Evolutionary conservation across 2,329 filamentous ascomycete genomes (phyloP).

Genomic region (Escovopsis weberi): DNA sequence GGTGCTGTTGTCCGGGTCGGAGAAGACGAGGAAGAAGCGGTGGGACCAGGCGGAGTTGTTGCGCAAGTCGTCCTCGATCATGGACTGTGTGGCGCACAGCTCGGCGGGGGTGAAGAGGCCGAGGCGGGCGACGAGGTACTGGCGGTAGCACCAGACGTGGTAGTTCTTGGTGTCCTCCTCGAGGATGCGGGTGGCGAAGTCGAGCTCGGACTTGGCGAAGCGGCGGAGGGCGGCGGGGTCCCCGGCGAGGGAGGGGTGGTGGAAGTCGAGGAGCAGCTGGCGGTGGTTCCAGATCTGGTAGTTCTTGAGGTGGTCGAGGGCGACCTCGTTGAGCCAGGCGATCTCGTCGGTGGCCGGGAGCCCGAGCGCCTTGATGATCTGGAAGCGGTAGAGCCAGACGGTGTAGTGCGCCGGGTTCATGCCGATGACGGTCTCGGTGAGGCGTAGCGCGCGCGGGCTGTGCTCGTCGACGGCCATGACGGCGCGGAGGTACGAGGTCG

Average conservation of each 20-base stretch:
- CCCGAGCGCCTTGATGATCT: slow-evolving; percentile 54
- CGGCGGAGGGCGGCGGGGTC: slow-evolving; percentile 32
- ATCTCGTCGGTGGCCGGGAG: slow-evolving; percentile 58
- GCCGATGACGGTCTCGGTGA: slow-evolving; percentile 80
- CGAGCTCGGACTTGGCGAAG: slow-evolving; percentile 51
- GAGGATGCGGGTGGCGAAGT: slow-evolving; percentile 71
- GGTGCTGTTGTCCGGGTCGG: slow-evolving; percentile 38
- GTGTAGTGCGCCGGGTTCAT: slow-evolving; percentile 98
- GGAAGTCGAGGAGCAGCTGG: slow-evolving; percentile 47
- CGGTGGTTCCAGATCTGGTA: slow-evolving; percentile 92
- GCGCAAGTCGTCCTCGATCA: slow-evolving; percentile 68
- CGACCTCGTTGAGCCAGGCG: slow-evolving; percentile 71
- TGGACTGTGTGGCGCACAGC: slow-evolving; percentile 52
- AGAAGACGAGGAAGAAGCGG: slow-evolving; percentile 84
- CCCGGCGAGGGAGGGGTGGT: slow-evolving; percentile 39
- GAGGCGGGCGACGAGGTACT: slow-evolving; percentile 50
- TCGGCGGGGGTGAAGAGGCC: slow-evolving; percentile 59
- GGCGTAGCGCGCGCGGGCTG: slow-evolving; percentile 58
- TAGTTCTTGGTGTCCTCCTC: slow-evolving; percentile 89
- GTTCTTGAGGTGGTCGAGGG: slow-evolving; percentile 80
- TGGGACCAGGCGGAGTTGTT: slow-evolving; percentile 99
- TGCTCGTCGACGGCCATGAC: slow-evolving; percentile 83
- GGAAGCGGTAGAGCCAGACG: slow-evolving; percentile 90
- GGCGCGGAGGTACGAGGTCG: slow-evolving; percentile 83
- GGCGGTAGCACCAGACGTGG: slow-evolving; percentile 93